Conservation (phyloP, 331 rosid genomes). For the Arachis monticola region DNA sequence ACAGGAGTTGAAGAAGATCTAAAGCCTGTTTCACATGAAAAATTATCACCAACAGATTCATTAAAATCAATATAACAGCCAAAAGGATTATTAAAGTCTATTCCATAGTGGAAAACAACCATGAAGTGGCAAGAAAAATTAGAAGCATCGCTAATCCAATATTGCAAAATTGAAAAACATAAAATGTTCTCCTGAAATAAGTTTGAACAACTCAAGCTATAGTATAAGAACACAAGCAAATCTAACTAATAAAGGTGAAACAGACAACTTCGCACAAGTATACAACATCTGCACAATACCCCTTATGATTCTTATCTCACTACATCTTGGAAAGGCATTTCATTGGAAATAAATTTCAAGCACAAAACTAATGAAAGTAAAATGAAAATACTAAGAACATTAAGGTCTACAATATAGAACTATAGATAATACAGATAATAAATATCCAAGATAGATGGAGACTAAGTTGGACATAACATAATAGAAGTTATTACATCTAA, state of each 20-base stretch:
- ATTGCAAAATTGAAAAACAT: conserved; percentile 6
- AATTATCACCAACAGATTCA: too few species aligned
- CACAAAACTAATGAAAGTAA: conserved; percentile 11
- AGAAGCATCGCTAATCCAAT: neutral
- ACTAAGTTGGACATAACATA: neutral
- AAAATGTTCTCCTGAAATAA: conserved; percentile 3
- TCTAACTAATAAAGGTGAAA: conserved; percentile 11
- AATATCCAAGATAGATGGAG: neutral
- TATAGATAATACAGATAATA: neutral
- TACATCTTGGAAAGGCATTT: conserved; percentile 20
- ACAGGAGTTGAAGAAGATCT: too few species aligned
- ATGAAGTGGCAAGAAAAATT: conserved; percentile 7
- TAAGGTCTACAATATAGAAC: neutral
- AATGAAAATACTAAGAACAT: neutral
- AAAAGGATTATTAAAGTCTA: conserved; percentile 23
- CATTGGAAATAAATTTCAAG: conserved; percentile 16
- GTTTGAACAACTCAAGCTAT: conserved; percentile 26
- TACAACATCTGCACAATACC: neutral
- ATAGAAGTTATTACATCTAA: neutral
- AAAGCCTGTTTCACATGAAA: too few species aligned
- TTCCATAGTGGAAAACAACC: conserved; percentile 10
- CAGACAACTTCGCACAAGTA: conserved; percentile 7
- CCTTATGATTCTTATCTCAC: neutral
- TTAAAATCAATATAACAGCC: neutral
- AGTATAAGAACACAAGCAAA: conserved; percentile 1